These are phyloP conservation scores for Plasmodium vivax DNA, from an alignment of 169 alveolate genomes.

Conservation along the genomic window DNA sequence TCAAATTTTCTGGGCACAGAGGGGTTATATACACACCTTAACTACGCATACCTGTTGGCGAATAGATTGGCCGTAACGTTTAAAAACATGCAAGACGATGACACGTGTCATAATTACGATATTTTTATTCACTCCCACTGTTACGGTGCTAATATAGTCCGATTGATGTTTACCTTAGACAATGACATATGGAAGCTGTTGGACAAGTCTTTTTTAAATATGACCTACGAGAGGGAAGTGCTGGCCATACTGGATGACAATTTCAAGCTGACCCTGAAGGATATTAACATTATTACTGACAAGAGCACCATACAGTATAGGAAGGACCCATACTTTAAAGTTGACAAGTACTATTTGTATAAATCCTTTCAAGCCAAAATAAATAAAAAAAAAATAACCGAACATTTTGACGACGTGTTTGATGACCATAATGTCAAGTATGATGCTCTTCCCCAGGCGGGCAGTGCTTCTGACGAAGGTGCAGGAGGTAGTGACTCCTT, in stretches of 20 bases:
- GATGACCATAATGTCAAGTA: slow-evolving; percentile 19
- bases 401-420: slow-evolving; percentile 44
- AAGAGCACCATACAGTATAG: slow-evolving; percentile 8
- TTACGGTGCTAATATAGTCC: slow-evolving; percentile 53
- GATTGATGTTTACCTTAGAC: slow-evolving; percentile 26
- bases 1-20: slow-evolving; percentile 16
- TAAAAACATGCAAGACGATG: slow-evolving; percentile 19
- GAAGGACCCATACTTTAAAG: slow-evolving; percentile 52
- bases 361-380: background rate
- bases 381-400: background rate
- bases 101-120: slow-evolving; percentile 53
- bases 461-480: background rate
- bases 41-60: slow-evolving; percentile 34
- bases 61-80: slow-evolving; percentile 30
- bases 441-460: background rate
- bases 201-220: background rate
- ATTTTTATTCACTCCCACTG: slow-evolving; percentile 39
- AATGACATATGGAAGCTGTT: slow-evolving; percentile 20
- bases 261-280: slow-evolving; percentile 36
- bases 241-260: slow-evolving; percentile 40
- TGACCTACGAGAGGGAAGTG: slow-evolving; percentile 2
- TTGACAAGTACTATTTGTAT: slow-evolving; percentile 5
- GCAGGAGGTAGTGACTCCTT: background rate
- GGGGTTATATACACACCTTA: slow-evolving; percentile 35
- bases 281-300: slow-evolving; percentile 41